Conservation (phyloP, 768 basidiomycete genomes). For the Termitomyces heimii region DNA sequence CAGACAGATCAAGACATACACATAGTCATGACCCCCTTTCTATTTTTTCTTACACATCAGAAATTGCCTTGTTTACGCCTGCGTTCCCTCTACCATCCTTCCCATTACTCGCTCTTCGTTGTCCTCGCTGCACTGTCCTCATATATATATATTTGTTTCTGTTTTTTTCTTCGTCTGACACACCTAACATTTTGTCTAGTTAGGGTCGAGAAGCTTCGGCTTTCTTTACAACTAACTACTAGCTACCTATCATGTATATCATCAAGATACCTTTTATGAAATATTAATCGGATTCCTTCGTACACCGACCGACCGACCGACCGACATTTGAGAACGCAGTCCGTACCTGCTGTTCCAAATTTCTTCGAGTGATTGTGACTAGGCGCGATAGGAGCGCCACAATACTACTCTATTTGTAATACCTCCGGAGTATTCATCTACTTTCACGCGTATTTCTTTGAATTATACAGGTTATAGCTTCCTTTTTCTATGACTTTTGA, state of each 20-base stretch:
- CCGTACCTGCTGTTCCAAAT: too few relatives aligned
- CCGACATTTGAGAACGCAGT: too few relatives aligned
- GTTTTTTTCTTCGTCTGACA: constrained; percentile 14
- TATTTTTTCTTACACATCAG: constrained; percentile 7
- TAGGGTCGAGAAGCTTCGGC: constrained; percentile 10
- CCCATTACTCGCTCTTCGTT: constrained; percentile 10
- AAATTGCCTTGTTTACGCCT: constrained; percentile 8
- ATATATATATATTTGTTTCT: constrained; percentile 11
- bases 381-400: too few relatives aligned
- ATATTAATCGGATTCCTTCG: constrained; percentile 11
- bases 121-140: constrained; percentile 12
- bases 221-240: constrained; percentile 11
- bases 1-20: constrained; percentile 12
- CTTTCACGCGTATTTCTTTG: too few relatives aligned
- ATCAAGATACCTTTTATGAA: constrained; percentile 18
- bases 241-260: constrained; percentile 23
- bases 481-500: too few relatives aligned
- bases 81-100: constrained; percentile 3
- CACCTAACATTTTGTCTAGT: constrained; percentile 17
- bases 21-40: constrained; percentile 12
- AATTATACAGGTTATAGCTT: too few relatives aligned
- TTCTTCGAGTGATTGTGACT: too few relatives aligned
- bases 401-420: too few relatives aligned
- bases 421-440: too few relatives aligned
- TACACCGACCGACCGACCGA: too few relatives aligned